A percentile compares a stretch with the other conserved stretches of the same genome.
Conservation (phyloP, 495 filamentous ascomycete genomes). For the Trichoderma orchidacearum region DNA sequence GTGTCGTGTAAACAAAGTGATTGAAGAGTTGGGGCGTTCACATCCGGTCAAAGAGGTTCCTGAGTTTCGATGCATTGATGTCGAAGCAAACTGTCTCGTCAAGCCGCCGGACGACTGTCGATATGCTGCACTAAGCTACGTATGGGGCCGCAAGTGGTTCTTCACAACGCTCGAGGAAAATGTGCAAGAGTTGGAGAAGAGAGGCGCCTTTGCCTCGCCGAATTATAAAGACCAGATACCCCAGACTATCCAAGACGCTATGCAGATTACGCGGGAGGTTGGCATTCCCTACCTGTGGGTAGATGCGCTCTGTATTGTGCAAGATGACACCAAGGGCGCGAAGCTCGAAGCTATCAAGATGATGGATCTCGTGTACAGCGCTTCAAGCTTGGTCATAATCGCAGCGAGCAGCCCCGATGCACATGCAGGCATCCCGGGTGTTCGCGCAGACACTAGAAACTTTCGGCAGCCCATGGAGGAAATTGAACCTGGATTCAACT, state of each 20-base stretch:
- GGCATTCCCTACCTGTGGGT: conserved; percentile 19
- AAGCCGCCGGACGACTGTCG: not conserved
- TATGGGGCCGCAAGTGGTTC: conserved; percentile 6
- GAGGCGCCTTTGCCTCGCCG: not conserved
- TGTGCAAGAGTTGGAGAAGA: not conserved
- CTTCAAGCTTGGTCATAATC: conserved; percentile 11
- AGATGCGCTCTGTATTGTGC: conserved; percentile 19
- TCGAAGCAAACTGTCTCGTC: conserved; percentile 5
- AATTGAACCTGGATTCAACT: conserved; percentile 6
- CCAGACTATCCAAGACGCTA: conserved; percentile 13
- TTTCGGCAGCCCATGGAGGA: conserved; percentile 6
- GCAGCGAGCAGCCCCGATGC: conserved; percentile 7
- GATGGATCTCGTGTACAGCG: conserved; percentile 15
- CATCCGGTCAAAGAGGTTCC: not conserved
- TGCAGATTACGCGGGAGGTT: conserved; percentile 8
- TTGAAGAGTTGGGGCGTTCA: not conserved
- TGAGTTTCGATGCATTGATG: conserved; percentile 6
- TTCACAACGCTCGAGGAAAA: conserved; percentile 1
- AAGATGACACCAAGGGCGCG: conserved; percentile 10
- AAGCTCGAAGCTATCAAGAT: conserved; percentile 6
- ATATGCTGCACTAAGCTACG: conserved; percentile 12
- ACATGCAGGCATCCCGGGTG: conserved; percentile 4
- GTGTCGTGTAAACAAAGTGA: not conserved
- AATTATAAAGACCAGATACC: conserved; percentile 6
- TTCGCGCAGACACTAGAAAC: conserved; percentile 3